Conservation (phyloP, 2,329 filamentous ascomycete genomes). For the Colletotrichum costaricense region DNA sequence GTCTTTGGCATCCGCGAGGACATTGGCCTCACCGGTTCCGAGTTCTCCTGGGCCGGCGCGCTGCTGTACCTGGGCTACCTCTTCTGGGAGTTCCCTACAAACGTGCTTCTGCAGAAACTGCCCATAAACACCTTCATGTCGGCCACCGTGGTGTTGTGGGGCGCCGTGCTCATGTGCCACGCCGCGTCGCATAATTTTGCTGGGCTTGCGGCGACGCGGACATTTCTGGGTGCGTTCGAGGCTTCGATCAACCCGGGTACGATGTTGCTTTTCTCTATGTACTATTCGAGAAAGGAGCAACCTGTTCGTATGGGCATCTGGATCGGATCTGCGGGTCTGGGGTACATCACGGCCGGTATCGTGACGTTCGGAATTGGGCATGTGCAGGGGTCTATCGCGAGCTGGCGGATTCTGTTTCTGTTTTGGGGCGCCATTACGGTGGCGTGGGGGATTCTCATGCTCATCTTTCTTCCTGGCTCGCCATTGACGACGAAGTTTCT, state of each 20-base stretch:
- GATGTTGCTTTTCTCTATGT: slow-evolving; percentile 58
- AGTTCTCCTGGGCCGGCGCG: slow-evolving; percentile 69
- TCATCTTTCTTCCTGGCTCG: slow-evolving; percentile 66
- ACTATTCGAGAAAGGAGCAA: slow-evolving; percentile 65
- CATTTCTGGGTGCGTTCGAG: slow-evolving; percentile 38
- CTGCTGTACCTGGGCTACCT: slow-evolving; percentile 70
- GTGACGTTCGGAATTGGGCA: slow-evolving; percentile 68
- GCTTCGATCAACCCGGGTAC: slow-evolving; percentile 54
- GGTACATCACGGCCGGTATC: slow-evolving; percentile 66
- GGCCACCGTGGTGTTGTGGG: slow-evolving; percentile 53
- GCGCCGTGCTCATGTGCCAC: slow-evolving; percentile 51
- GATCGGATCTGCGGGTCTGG: slow-evolving; percentile 71
- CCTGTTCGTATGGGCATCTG: slow-evolving; percentile 71
- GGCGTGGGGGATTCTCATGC: slow-evolving; percentile 65
- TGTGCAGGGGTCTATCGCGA: slow-evolving; percentile 49
- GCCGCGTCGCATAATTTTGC: slow-evolving; percentile 27
- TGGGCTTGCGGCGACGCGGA: slow-evolving; percentile 36
- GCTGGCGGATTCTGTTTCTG: slow-evolving; percentile 66
- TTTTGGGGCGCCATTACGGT: slow-evolving; percentile 72
- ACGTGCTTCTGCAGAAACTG: slow-evolving; percentile 63
- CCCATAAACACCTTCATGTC: slow-evolving; percentile 21
- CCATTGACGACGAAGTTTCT: slow-evolving; percentile 65
- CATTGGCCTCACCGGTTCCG: slow-evolving; percentile 59
- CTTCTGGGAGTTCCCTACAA: slow-evolving; percentile 69
- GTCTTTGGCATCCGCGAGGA: slow-evolving; percentile 65